Conservation (phyloP, 2,329 filamentous ascomycete genomes). For the Hymenotorrendiella dingleyae region DNA sequence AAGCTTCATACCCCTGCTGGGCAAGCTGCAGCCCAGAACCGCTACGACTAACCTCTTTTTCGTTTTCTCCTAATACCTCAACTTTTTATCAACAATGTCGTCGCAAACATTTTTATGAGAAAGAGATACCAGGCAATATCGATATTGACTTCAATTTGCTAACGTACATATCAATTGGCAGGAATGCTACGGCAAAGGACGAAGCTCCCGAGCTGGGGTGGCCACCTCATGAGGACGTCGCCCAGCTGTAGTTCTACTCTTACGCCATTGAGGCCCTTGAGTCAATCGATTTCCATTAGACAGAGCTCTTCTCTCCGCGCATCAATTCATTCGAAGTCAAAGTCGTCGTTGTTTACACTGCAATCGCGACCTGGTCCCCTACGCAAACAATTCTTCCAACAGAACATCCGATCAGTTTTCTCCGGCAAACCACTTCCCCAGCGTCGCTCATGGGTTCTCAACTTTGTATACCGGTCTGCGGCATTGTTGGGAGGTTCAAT, state of each 20-base stretch:
- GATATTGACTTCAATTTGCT: no score
- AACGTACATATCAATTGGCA: no score
- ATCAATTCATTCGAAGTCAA: constrained; percentile 6
- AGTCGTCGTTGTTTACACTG: background rate
- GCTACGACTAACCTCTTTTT: background rate
- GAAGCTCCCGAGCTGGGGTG: constrained; percentile 16
- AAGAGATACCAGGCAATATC: no score
- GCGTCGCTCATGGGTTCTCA: constrained; percentile 41
- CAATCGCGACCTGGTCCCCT: constrained; percentile 9
- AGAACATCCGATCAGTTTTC: constrained; percentile 29
- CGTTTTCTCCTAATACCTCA: background rate
- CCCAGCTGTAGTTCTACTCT: no score
- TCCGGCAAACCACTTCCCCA: constrained; percentile 50
- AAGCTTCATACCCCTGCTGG: background rate
- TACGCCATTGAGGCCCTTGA: no score
- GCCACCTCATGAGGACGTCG: no score
- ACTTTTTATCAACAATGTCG: background rate
- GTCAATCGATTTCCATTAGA: no score
- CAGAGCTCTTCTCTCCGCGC: background rate
- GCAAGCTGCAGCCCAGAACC: no score
- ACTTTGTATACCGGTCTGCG: constrained; percentile 63
- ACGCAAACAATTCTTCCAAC: constrained; percentile 10
- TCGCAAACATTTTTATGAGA: background rate
- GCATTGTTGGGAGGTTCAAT: constrained; percentile 72
- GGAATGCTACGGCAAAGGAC: constrained; percentile 22